Percentiles rank a stretch among this genome's conserved stretches.
These are phyloP conservation scores for Mytilinidion resinicola DNA, from an alignment of 495 filamentous ascomycete species.

Conservation along the genomic window DNA sequence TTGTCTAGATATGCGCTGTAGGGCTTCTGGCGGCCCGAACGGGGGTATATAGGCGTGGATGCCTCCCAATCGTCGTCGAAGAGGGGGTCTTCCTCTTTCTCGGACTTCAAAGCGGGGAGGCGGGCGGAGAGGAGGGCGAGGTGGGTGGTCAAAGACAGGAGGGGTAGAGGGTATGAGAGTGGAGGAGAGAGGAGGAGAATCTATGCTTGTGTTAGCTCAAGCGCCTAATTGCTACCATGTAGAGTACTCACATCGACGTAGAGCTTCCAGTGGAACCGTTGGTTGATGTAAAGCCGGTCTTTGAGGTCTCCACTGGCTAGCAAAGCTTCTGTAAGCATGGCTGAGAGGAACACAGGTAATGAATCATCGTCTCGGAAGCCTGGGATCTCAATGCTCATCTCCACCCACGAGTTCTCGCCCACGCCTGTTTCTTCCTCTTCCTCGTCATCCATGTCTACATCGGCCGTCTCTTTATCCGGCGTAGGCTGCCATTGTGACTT, in stretches of 20 bases:
- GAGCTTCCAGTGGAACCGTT: slow-evolving; percentile 88
- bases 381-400: slow-evolving; percentile 78
- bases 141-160: slow-evolving; percentile 87
- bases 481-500: slow-evolving; percentile 40
- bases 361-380: slow-evolving; percentile 87
- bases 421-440: slow-evolving; percentile 31
- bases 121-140: slow-evolving; percentile 88
- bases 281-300: slow-evolving; percentile 71
- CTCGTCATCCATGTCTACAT: slow-evolving; percentile 27
- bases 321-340: slow-evolving; percentile 84
- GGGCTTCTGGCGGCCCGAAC: slow-evolving; percentile 16
- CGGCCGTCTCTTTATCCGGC: slow-evolving; percentile 18
- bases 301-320: slow-evolving; percentile 67
- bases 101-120: slow-evolving; percentile 74
- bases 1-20: slow-evolving; percentile 21
- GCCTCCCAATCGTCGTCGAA: slow-evolving; percentile 98
- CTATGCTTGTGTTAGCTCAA: slow-evolving; percentile 40
- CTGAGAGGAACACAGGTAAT: slow-evolving; percentile 73
- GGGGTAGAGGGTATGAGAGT: slow-evolving; percentile 82
- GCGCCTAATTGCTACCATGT: not conserved
- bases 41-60: slow-evolving; percentile 67
- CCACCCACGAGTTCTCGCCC: slow-evolving; percentile 62
- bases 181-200: slow-evolving; percentile 90
- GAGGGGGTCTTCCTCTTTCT: slow-evolving; percentile 87
- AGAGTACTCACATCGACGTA: slow-evolving; percentile 76